Conservation (phyloP, 2,329 filamentous ascomycete species). For the Ophiosphaerella narmari region DNA sequence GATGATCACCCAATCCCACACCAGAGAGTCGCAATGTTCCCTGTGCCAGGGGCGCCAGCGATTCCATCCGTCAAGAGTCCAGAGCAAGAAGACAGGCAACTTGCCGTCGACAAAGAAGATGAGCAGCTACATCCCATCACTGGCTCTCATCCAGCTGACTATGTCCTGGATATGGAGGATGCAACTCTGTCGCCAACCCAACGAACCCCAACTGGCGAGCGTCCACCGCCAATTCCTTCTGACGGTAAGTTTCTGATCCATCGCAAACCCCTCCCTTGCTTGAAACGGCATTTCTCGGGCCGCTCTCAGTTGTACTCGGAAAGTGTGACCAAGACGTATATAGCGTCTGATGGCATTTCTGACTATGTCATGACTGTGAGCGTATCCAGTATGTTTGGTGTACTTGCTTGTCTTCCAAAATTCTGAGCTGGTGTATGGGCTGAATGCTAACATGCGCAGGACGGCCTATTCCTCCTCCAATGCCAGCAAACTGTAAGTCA, state of each 20-base stretch:
- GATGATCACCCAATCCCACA: constrained; percentile 36
- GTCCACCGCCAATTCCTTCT: constrained; percentile 50
- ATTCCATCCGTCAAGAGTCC: constrained; percentile 63
- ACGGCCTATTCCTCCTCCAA: constrained; percentile 45
- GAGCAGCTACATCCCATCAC: constrained; percentile 50
- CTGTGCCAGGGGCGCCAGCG: constrained; percentile 76
- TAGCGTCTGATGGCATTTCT: constrained; percentile 37
- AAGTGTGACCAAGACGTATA: constrained; percentile 40
- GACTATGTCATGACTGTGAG: constrained; percentile 46
- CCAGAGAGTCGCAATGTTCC: constrained; percentile 60
- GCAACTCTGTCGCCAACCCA: constrained; percentile 49
- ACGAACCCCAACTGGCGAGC: constrained; percentile 45
- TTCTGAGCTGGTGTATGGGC: not conserved
- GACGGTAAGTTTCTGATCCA: constrained; percentile 57
- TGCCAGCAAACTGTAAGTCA: constrained; percentile 43
- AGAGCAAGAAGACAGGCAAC: constrained; percentile 50
- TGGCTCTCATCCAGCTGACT: constrained; percentile 49
- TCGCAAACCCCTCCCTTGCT: constrained; percentile 37
- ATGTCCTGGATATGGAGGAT: constrained; percentile 62
- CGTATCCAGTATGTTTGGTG: constrained; percentile 44
- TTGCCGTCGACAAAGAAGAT: constrained; percentile 57
- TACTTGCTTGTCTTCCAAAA: not conserved
- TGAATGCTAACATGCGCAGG: constrained; percentile 41
- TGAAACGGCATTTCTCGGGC: constrained; percentile 22
- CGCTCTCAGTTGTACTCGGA: constrained; percentile 33